Base-by-base conservation (phyloP, 2,329 filamentous ascomycete genomes). In the Lachnellula cervina region DNA sequence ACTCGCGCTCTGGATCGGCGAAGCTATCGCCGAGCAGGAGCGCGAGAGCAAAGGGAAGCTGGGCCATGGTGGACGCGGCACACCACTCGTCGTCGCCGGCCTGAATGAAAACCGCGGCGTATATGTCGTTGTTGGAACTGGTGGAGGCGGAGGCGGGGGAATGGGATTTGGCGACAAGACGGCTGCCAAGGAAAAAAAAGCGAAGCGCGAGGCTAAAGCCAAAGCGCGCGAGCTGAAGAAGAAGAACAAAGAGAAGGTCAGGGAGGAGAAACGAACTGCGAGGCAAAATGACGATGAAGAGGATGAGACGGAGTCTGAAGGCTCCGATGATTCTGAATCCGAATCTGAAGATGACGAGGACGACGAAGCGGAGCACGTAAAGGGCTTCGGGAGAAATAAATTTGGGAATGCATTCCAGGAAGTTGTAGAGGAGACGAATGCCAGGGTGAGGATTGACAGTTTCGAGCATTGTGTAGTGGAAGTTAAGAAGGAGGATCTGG, bases 401-500 rank as follows among this genome's bases (percentile, higher is more conserved):
- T 99, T 99, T 68, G 94, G 94, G 7, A 91, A 87, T 66, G 93
- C 94, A 3, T 99, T 99, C 71, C 91, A 97, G 70, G 91, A 96
- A 68, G 94, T 97, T 0, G 89, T 96, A 2, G 83, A 87, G 51
- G 90, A 97, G 76, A 97, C 93, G 16, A 94, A 87, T 57, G 90
- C 93, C 0, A 77, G 92, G 16, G 91, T 97, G 19, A 79, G 91
- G 58, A 95, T 97, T 69, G 94, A 99, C 73, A 95, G 89, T 71
- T 99, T 99, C 68, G 94, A 99, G 73, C 90, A 96, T 71, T 96
- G 90, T 67, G 94, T 97, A 7, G 92, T 97, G 47, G 94, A 99
- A 71, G 93, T 99, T n/a, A 87, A 87, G 73, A 97, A 96, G 76
- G 94, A 97, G 69, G 94, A 97, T 72, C 75, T 99, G 28, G 84